Base-by-base conservation (phyloP, 2,329 filamentous ascomycete species). In the Bisporella sp. region DNA sequence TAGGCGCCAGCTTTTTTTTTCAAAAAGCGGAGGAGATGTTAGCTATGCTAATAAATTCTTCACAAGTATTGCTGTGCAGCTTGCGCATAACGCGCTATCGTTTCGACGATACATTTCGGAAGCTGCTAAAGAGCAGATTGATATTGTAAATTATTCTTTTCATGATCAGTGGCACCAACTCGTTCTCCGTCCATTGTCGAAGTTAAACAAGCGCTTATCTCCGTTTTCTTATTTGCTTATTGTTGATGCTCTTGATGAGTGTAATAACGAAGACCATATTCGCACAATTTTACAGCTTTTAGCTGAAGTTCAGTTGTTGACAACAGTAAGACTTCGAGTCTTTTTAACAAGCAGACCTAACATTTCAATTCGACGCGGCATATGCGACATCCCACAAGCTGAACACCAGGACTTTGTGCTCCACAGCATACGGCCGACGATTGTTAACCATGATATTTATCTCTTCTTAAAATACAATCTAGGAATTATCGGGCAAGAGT, bases 81-180 rank as follows among this genome's bases (percentile, higher is more conserved):
- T 45, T 45, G 43, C 43, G 21, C 30, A 30, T 31, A 45, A 30
- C 5, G 32, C 32, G 32, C 43, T 21, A 11, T 9, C 43, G 30
- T 5, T 45, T 4, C 3, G 32, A 29, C 32, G 13, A 21, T 37
- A 48, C n/a, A 51, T 56, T 67, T 5, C 42, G 13, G 31, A 54
- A 30, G 45, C 46, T 46, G 29, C 57, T 51, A 13, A 9, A 37
- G 13, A 52, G 48, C 13, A 41, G 56, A 28, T 32, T 30, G 52
- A 50, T 21, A 57, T 57, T 29, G 28, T 39, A 6, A 46, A 21
- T 21, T 41, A 40, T 31, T 45, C 51, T 13, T 41, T 76, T 69
- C n/a, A 72, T 54, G 11, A 72, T 69, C 68, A 73, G 70, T 11
- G 63, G 67, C 29, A 73, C 61, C 33, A 76, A 59, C 56, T 76